Percentiles rank a stretch among this genome's conserved stretches.
These are phyloP conservation scores for Eucalyptus marginata DNA, from an alignment of 345 rosid genomes.

Conservation along the genomic window DNA sequence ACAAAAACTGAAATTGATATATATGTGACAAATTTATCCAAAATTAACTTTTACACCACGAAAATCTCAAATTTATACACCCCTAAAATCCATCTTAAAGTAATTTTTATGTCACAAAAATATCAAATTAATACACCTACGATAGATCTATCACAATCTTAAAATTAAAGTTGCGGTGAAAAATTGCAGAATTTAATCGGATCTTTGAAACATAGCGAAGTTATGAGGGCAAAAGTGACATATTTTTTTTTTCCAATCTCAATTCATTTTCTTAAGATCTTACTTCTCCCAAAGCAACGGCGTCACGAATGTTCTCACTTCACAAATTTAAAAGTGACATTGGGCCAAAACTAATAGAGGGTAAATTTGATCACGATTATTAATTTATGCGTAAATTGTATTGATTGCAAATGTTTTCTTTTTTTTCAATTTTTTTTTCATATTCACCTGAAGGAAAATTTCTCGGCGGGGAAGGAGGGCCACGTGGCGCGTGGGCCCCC, in stretches of 20 bases:
- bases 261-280: background rate
- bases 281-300: rapidly evolving
- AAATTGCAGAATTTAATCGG: background rate
- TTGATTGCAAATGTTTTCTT: no score
- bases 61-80: background rate
- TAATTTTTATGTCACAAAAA: background rate
- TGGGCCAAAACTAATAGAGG: no score
- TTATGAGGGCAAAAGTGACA: background rate
- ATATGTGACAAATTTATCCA: rapidly evolving
- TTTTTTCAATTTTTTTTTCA: no score
- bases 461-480: background rate
- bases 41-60: background rate
- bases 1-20: background rate
- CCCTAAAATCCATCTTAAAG: background rate
- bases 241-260: background rate
- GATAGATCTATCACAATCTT: background rate
- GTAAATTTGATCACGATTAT: no score
- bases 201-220: background rate
- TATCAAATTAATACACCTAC: background rate
- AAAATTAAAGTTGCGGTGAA: rapidly evolving
- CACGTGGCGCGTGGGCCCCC: background rate
- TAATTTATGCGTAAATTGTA: background rate
- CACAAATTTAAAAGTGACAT: no score
- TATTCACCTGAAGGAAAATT: background rate
- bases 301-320: no score